Base-by-base conservation (phyloP, 805 yeast species). In the Metschnikowia bowlesiae region DNA sequence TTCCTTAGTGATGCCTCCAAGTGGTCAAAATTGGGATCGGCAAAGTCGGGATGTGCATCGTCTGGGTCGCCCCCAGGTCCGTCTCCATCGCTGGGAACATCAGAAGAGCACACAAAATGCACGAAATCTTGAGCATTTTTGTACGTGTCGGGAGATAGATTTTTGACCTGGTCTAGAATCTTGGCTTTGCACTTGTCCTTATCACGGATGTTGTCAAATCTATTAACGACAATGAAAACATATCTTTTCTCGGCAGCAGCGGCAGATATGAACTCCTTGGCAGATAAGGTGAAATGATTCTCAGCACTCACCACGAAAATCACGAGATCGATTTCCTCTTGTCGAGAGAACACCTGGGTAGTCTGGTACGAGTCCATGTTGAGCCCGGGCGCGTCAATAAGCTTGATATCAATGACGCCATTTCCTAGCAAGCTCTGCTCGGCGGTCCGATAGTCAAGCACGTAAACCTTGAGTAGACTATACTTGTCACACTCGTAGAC, bases 321-420 rank as follows among this genome's bases (percentile, higher is more conserved):
- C 3, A 94, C 96, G 56, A 94, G 75, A 65, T 94, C 99, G 54
- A 94, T 94, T 62, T 94, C 99, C 62, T 94, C 98, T 70, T 94
- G 98, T 53, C 97, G 81, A 1, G 97, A 86, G 65, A 92, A 91
- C 0, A 94, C 90, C 62, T 92, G 96, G 1, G 96, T 88, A 0
- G 99, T 94, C 65, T 89, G 96, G 59, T 85, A 86, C 4, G 94
- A 87, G 61, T 92, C 97, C 77, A 90, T 78, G 65, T 94, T 94
- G 50, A 94, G 75, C 0, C 99, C 99, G 0, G 99, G 99, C 0
- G 98, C 97, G 70, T 94, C 99, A 48, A 94, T 94, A 53, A 94
- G 74, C 26, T 91, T 82, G 50, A 94, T 90, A 62, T 94, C 97
- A 38, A 92, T 89, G 8, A 89, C 87, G 2, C 97, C 98, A 65